Base-by-base conservation (phyloP, 202 grass and related monocot genomes). In the Zizania palustris region DNA sequence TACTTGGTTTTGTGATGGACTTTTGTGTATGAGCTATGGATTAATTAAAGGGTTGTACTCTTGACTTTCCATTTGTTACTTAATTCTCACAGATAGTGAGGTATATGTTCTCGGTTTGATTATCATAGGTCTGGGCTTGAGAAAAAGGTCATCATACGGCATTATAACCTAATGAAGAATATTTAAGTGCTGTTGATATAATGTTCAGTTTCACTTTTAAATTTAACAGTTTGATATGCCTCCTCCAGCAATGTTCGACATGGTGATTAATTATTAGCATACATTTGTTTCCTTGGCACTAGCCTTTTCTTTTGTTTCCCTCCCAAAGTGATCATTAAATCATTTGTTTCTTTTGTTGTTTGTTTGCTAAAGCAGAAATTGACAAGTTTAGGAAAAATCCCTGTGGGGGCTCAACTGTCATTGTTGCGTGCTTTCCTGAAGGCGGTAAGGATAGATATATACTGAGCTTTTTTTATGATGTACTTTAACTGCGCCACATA, bases 291-390 rank as follows among this genome's bases (percentile, higher is more conserved):
- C 39, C 22, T 46, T 71, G 64, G 65, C 50, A 69, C n/a, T 43
- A 49, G 14, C 51, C 51, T 73, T 81, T 65, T 71, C 77, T 22
- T 67, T 54, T 82, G 45, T 69, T 36, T 63, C 69, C 61, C 57
- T 66, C 34, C 20, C 80, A 65, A 44, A 50, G 76, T 70, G 76
- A 75, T 55, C 65, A 65, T 86, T 80, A 48, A 90, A 86, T 86
- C 64, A 80, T 80, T 49, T 87, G 59, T 51, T 85, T 85, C 45
- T 83, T 83, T 85, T 88, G 75, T 75, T 80, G 72, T 87, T 60
- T 90, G 66, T 83, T 90, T 90, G 84, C 80, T 83, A 87, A 87
- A 90, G 76, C 84, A 90, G 88, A 90, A 82, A 76, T 55, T 84
- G 76, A 76, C 74, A 90, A 86, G 75, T 86, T 75, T 84, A 85